Base-by-base conservation (phyloP, 2,329 filamentous ascomycete genomes). In the Alternaria angustiovoidea region DNA sequence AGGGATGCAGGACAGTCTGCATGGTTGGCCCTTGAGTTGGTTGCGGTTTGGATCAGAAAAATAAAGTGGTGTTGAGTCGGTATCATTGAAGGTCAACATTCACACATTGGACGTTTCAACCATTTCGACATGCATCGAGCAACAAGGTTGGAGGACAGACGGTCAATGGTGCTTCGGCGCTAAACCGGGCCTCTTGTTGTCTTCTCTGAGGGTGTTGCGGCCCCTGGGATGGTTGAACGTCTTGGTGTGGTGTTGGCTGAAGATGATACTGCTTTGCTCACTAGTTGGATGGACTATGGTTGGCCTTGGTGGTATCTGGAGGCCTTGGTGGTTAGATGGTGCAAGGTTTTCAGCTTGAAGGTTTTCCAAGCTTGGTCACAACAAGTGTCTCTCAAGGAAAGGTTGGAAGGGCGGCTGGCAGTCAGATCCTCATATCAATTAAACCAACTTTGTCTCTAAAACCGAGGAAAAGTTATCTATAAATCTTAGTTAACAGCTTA, bases 71-170 rank as follows among this genome's bases (percentile, higher is more conserved):
- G 43, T 55, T 55, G 43, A 1, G 34, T 26, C 28, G 7, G 44
- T 20, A 24, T 47, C 28, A 36, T 47, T 55, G 24, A 4, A 30
- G 34, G 32, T 43, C 12, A 39, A 24, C 53, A 55, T 16, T 32
- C 24, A n/a, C 32, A 36, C 53, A 41, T 41, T 32, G n/a, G 24
- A 16, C 2, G 8, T 12, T 48, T 34, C 16, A 22, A n/a, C 43
- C 22, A 48, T 32, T 34, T 54, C n/a, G 52, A 55, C 7, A 28
- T 36, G 24, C 14, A 26, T 42, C 18, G 46, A 48, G 30, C 53
- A 49, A 38, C 43, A 55, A 49, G 47, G 58, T 58, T 47, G 61
- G 61, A 64, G 58, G 58, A 64, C 6, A 64, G 54, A 61, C 28
- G 38, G 56, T 59, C 55, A 47, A 58, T 58, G 55, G 42, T 11